These are phyloP conservation scores for Barnettozyma sucrosica DNA, from an alignment of 805 yeast species.

Conservation along the genomic window DNA sequence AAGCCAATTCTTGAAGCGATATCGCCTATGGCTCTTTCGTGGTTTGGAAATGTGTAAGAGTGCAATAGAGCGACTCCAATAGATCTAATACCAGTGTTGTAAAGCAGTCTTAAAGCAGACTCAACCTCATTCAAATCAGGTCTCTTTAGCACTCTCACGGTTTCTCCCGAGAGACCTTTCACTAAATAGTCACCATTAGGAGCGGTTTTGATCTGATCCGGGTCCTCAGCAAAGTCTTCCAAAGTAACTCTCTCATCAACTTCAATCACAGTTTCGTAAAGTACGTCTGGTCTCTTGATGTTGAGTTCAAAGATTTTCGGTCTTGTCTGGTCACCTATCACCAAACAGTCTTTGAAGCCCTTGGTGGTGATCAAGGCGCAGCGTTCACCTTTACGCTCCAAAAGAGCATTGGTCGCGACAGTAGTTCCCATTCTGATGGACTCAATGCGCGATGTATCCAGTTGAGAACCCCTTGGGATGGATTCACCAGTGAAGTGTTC, in stretches of 20 bases:
- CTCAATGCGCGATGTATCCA: slow-evolving; percentile 59
- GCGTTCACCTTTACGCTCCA: slow-evolving; percentile 87
- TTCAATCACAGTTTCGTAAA: slow-evolving; percentile 75
- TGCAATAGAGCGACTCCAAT: slow-evolving; percentile 70
- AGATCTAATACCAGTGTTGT: slow-evolving; percentile 55
- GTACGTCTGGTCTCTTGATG: slow-evolving; percentile 61
- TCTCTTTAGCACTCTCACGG: slow-evolving; percentile 46
- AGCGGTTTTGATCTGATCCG: slow-evolving; percentile 28
- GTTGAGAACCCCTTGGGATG: slow-evolving; percentile 54
- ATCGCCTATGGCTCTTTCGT: slow-evolving; percentile 53
- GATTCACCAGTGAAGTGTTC: slow-evolving; percentile 48
- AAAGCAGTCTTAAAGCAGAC: slow-evolving; percentile 37
- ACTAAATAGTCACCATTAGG: slow-evolving; percentile 32
- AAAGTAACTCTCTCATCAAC: slow-evolving; percentile 87
- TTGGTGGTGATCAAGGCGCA: slow-evolving; percentile 83
- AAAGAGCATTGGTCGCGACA: slow-evolving; percentile 89
- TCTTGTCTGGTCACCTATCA: slow-evolving; percentile 87
- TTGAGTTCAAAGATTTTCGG: slow-evolving; percentile 85
- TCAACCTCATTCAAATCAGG: slow-evolving; percentile 44
- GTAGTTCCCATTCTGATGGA: slow-evolving; percentile 89
- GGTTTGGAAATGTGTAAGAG: slow-evolving; percentile 66
- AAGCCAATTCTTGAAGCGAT: slow-evolving; percentile 66
- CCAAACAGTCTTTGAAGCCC: slow-evolving; percentile 79
- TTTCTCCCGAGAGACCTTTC: slow-evolving; percentile 63
- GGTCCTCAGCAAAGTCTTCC: slow-evolving; percentile 76